Conservation (phyloP, 2,329 filamentous ascomycete genomes). For the Magnaporthales sp. region DNA sequence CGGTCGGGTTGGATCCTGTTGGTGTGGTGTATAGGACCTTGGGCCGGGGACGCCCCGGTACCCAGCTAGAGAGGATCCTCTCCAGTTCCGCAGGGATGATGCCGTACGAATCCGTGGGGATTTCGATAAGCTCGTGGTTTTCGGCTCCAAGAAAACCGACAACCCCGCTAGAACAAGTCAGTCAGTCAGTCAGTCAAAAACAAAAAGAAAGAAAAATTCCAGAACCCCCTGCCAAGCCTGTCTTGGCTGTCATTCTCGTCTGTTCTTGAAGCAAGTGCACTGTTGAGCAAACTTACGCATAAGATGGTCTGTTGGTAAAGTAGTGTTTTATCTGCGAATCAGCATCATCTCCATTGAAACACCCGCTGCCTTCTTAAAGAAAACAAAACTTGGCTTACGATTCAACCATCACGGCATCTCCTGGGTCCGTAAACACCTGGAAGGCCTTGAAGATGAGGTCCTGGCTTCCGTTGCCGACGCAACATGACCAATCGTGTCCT, state of each 20-base stretch:
- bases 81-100: background rate
- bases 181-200: too few relatives aligned
- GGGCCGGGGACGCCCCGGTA: background rate
- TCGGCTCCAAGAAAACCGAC: background rate
- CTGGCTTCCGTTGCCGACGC: conserved; percentile 2
- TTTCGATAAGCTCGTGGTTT: background rate
- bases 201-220: background rate
- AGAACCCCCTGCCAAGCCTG: background rate
- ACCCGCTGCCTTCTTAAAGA: background rate
- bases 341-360: background rate
- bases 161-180: background rate
- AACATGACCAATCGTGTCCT: background rate
- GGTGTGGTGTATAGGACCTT: background rate
- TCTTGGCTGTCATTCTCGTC: background rate
- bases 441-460: conserved; percentile 4
- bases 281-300: background rate
- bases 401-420: background rate
- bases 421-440: conserved; percentile 3
- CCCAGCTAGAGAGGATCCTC: background rate
- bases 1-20: background rate
- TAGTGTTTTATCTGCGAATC: background rate
- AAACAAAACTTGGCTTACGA: background rate
- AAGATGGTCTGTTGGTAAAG: background rate
- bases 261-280: background rate
- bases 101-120: background rate